phyloP scores from a whole-genome alignment of 1,284 basidiomycete species.

The Sanghuangporus weigelae region DNA sequence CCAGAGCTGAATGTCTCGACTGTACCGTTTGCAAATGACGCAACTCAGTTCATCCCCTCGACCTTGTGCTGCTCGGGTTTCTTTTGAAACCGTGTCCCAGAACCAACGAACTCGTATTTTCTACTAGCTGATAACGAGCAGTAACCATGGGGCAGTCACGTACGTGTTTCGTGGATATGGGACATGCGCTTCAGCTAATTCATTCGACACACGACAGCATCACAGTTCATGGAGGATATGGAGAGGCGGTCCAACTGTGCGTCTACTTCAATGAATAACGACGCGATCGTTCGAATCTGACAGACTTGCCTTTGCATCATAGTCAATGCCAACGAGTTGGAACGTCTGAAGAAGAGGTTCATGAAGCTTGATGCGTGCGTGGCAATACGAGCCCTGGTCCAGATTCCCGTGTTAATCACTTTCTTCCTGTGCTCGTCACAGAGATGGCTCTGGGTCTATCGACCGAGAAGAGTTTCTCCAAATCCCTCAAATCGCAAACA shows the following conservation, averaged over 20 bases:
- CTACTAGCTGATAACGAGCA: neutral
- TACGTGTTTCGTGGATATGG: conserved; percentile 31
- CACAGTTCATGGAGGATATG: conserved; percentile 93
- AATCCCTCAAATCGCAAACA: conserved; percentile 98
- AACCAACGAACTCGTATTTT: neutral
- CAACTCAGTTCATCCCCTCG: neutral
- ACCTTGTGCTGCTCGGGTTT: neutral
- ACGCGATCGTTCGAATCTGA: neutral
- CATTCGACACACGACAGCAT: conserved; percentile 44
- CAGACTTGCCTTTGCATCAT: conserved; percentile 18
- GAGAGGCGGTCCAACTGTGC: conserved; percentile 88
- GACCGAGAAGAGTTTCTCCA: conserved; percentile 98
- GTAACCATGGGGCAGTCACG: conserved; percentile 73
- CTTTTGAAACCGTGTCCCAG: neutral
- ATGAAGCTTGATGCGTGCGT: conserved; percentile 93
- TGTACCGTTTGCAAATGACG: neutral
- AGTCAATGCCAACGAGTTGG: conserved; percentile 91
- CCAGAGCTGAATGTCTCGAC: neutral
- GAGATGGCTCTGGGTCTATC: conserved; percentile 95
- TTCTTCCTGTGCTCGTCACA: conserved; percentile 25
- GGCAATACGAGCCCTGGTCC: neutral
- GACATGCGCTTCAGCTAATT: conserved; percentile 14
- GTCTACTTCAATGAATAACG: conserved; percentile 27
- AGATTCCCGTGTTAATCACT: neutral
- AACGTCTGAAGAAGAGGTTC: conserved; percentile 96